These are phyloP conservation scores for Dissoconium aciculare DNA, from an alignment of 2,329 filamentous ascomycete species.

Conservation along the genomic window DNA sequence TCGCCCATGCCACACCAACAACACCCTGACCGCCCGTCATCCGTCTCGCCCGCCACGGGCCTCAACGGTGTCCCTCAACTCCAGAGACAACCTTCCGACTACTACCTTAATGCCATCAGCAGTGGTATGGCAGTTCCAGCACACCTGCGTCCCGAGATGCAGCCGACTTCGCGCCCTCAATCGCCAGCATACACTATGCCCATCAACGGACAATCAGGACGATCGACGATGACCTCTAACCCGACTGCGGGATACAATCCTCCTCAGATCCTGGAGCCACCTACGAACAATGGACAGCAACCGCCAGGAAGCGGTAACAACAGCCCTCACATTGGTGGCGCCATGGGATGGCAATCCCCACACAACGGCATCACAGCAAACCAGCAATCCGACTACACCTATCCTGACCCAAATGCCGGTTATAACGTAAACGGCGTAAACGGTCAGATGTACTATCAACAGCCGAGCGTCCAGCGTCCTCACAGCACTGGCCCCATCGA, in stretches of 20 bases:
- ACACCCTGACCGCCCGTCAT: conserved; percentile 53
- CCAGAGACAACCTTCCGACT: conserved; percentile 53
- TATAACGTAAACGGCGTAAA: conserved; percentile 32
- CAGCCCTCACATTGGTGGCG: conserved; percentile 65
- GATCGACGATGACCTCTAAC: conserved; percentile 63
- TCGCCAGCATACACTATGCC: conserved; percentile 43
- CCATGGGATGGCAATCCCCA: conserved; percentile 75
- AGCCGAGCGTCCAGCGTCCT: conserved; percentile 51
- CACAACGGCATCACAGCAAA: conserved; percentile 60
- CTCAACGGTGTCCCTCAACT: conserved; percentile 52
- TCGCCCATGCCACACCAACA: conserved; percentile 69
- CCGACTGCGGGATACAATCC: conserved; percentile 59
- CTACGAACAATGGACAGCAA: conserved; percentile 61
- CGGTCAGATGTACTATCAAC: conserved; percentile 59
- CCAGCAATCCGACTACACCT: conserved; percentile 56
- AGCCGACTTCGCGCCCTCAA: conserved; percentile 51
- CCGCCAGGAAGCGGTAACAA: conserved; percentile 59
- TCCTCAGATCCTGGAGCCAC: conserved; percentile 68
- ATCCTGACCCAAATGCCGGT: conserved; percentile 49
- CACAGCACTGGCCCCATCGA: conserved; percentile 52
- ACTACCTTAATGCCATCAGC: conserved; percentile 65
- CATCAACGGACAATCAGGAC: conserved; percentile 33
- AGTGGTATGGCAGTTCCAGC: conserved; percentile 45
- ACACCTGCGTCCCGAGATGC: conserved; percentile 64
- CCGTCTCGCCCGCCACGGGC: conserved; percentile 65